These are phyloP conservation scores for Flammula alnicola DNA, from an alignment of 1,284 basidiomycete species.

Conservation along the genomic window DNA sequence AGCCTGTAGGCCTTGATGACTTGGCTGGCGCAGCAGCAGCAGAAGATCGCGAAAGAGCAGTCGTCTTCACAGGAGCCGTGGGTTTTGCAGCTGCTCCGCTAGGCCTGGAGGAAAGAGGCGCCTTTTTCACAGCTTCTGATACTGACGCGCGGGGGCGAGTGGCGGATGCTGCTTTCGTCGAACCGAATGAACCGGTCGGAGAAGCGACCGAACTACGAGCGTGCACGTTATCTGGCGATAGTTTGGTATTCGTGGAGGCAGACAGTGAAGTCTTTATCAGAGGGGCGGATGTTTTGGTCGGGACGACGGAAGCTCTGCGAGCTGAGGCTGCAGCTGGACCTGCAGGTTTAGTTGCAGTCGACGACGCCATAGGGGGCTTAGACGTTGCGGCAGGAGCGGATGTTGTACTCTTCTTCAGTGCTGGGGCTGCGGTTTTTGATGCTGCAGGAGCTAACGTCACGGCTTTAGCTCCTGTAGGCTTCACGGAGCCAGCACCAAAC, in stretches of 20 bases:
- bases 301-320: constrained; percentile 53
- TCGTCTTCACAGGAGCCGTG: too few species aligned
- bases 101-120: constrained; percentile 42
- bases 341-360: constrained; percentile 27
- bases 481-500: constrained; percentile 63
- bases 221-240: constrained; percentile 35
- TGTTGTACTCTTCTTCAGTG: constrained; percentile 55
- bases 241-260: constrained; percentile 41
- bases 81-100: too few species aligned
- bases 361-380: constrained; percentile 44
- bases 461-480: constrained; percentile 51
- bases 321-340: constrained; percentile 43
- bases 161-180: constrained; percentile 36
- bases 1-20: constrained; percentile 51
- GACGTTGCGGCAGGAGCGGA: constrained; percentile 40
- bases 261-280: constrained; percentile 41
- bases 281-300: constrained; percentile 43
- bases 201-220: constrained; percentile 56
- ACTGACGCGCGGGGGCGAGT: constrained; percentile 57
- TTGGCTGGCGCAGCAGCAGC: constrained; percentile 33
- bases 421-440: constrained; percentile 35
- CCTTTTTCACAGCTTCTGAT: constrained; percentile 57
- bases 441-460: constrained; percentile 36
- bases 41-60: constrained; percentile 34
- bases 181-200: constrained; percentile 51